Conservation (phyloP, 2,329 filamentous ascomycete species). For the Curvularia sp. region DNA sequence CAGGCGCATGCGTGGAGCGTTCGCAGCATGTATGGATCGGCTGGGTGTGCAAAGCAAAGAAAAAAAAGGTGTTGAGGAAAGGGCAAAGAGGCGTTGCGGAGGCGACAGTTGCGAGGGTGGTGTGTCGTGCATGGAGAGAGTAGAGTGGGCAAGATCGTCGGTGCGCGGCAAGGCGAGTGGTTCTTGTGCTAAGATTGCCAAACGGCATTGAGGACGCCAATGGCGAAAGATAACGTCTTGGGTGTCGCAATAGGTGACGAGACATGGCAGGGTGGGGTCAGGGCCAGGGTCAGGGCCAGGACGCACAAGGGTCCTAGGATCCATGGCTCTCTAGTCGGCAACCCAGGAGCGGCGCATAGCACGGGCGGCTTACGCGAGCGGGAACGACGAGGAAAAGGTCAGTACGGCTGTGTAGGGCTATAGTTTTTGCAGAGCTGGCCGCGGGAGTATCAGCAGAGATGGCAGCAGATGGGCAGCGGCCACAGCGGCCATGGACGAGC, state of each 20-base stretch:
- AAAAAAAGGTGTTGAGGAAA: conserved; percentile 32
- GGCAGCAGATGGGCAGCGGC: conserved; percentile 9
- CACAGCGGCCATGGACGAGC: background rate
- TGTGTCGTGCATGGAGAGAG: conserved; percentile 11
- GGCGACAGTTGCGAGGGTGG: conserved; percentile 30
- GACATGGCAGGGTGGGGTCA: conserved; percentile 11
- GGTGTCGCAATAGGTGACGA: conserved; percentile 18
- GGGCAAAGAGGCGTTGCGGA: conserved; percentile 12
- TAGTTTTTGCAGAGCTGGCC: too few species aligned
- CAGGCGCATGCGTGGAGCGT: conserved; percentile 13
- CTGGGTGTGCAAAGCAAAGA: conserved; percentile 17
- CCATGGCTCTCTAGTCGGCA: too few species aligned
- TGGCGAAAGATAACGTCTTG: conserved; percentile 33
- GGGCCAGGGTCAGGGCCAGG: background rate
- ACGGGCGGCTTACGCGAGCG: conserved; percentile 33
- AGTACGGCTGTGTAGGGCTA: conserved; percentile 19
- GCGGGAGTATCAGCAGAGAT: conserved; percentile 29
- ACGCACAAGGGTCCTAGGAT: background rate
- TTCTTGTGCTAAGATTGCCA: conserved; percentile 6
- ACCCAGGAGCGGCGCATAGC: background rate
- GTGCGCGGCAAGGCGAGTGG: conserved; percentile 24
- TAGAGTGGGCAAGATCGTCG: conserved; percentile 22
- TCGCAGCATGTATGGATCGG: conserved; percentile 23
- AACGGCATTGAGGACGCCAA: conserved; percentile 19
- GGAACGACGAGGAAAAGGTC: conserved; percentile 13